Conservation (phyloP, 2,329 filamentous ascomycete species). For the Arthrobotrys entomopaga region DNA sequence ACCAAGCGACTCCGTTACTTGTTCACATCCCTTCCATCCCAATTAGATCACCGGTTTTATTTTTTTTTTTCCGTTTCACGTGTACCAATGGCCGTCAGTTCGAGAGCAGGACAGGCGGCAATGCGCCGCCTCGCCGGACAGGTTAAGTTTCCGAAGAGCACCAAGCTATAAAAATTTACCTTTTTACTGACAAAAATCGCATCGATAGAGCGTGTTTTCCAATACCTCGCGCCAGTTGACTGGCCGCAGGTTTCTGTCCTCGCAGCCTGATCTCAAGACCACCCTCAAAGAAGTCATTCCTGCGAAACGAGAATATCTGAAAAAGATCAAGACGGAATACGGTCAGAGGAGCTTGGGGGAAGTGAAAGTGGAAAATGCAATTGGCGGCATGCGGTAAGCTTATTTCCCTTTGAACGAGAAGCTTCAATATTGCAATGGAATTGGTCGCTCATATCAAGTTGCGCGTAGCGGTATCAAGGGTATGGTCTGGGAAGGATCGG, state of each 20-base stretch:
- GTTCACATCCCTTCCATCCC: too few species aligned
- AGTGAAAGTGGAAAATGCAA: conserved; percentile 90
- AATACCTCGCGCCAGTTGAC: conserved; percentile 13
- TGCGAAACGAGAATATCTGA: conserved; percentile 89
- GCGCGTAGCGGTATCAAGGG: conserved; percentile 80
- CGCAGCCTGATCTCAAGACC: conserved; percentile 89
- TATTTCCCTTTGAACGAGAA: background rate
- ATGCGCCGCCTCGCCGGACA: conserved; percentile 30
- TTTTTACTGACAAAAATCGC: background rate
- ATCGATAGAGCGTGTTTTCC: conserved; percentile 32
- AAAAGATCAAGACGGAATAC: conserved; percentile 85
- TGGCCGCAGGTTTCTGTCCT: conserved; percentile 64
- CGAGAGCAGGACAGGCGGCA: conserved; percentile 34
- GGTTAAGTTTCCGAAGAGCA: conserved; percentile 1
- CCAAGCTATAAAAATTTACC: background rate
- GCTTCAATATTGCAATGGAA: background rate
- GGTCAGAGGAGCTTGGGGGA: conserved; percentile 85
- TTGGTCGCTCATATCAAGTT: conserved; percentile 12
- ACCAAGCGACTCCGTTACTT: too few species aligned
- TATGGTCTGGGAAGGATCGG: conserved; percentile 98
- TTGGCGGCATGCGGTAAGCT: conserved; percentile 86
- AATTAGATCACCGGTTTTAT: background rate
- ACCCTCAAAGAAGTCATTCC: conserved; percentile 86
- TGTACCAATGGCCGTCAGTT: conserved; percentile 42
- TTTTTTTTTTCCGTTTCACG: background rate